Base-by-base conservation (phyloP, 768 basidiomycete species). In the Lactifluus volemus region DNA sequence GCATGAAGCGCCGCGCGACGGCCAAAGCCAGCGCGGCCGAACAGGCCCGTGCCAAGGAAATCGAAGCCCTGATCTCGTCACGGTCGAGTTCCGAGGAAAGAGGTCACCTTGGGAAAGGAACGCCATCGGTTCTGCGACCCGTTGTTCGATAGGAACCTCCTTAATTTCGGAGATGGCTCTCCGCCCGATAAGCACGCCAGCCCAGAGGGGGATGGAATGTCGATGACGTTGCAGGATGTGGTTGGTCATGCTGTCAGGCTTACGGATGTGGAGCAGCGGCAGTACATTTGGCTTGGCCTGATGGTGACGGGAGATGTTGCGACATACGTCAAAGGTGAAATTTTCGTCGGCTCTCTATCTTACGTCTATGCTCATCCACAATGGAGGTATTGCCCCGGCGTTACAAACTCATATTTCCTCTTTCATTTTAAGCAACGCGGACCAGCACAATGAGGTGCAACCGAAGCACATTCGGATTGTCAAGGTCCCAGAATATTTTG, bases 91-190 rank as follows among this genome's bases (percentile, higher is more conserved):
- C 73, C 79, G 82, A n/a, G 84, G 10, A 78, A 81, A 68, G 79
- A 83, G 44, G 69, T 95, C 60, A 89, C 87, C 8, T 67, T 96
- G 39, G 93, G 93, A 17, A 90, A 89, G 70, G 91, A 92, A 69
- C 80, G 93, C 39, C 92, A 97, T 76, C 79, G 89, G 44, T 89
- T 94, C 73, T 92, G 90, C 70, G 94, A 96, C 71, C 91, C 92
- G 6, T 77, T 97, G 30, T 94, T 92, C 65, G 86, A 92, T 68
- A 86, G 87, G 2, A 75, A 71, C 4, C 67, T 91, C 45, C 72
- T 91, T 59, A 73, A 74, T 12, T 60, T 63, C 36, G 52, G 70
- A 4, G 55, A 58, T 29, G 17, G 47, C 41, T 42, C 45, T 15
- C 42, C 53, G 29, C 63, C 60, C 5, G 62, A 63, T 3, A 47